These are phyloP conservation scores for Neoboletus magnificus DNA, from an alignment of 768 basidiomycete species.

Conservation along the genomic window DNA sequence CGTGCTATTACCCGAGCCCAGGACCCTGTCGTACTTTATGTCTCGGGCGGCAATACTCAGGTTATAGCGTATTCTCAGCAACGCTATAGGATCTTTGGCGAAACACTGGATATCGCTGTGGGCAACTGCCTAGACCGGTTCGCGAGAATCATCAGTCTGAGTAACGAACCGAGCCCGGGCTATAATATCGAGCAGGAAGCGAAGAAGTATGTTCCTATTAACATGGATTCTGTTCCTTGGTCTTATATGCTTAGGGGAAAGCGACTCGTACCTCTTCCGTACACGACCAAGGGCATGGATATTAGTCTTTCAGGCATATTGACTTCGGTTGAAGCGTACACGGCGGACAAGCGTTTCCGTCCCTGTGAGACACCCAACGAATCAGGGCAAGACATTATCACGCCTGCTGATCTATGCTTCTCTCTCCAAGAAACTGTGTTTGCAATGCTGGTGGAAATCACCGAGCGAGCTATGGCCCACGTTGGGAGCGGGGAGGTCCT, in stretches of 20 bases:
- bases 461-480: conserved; percentile 98
- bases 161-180: conserved; percentile 94
- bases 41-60: conserved; percentile 98
- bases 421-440: conserved; percentile 96
- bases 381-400: conserved; percentile 66
- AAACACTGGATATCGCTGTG: conserved; percentile 98
- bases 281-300: conserved; percentile 99
- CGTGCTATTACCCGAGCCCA: conserved; percentile 90
- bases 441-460: conserved; percentile 98
- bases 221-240: background rate
- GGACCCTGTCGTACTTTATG: conserved; percentile 96
- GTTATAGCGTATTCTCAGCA: conserved; percentile 98
- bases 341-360: conserved; percentile 81
- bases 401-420: conserved; percentile 94
- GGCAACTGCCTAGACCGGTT: conserved; percentile 98
- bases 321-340: conserved; percentile 84
- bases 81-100: conserved; percentile 97
- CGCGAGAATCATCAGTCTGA: conserved; percentile 88
- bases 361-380: conserved; percentile 38
- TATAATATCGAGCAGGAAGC: conserved; percentile 98
- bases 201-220: conserved; percentile 58
- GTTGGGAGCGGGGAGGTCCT: conserved; percentile 94
- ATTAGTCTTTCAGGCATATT: conserved; percentile 93
- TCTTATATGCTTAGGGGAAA: conserved; percentile 58
- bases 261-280: conserved; percentile 79